Evolutionary conservation across 441 rosid species (phyloP), one percentile per base, ranked within the genome.

Genomic region (Aleurites moluccanus): DNA sequence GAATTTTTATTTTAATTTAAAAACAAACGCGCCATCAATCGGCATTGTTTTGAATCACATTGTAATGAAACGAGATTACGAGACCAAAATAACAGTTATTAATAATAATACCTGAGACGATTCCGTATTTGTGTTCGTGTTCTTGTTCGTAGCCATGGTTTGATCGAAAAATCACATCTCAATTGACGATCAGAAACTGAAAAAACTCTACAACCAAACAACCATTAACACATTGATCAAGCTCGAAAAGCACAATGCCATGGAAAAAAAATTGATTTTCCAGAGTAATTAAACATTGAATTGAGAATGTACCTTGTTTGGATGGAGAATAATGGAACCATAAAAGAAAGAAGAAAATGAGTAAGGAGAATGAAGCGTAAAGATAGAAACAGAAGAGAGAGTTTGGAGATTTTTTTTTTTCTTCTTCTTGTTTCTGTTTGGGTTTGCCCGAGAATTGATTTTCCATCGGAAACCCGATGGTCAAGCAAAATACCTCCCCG

Each of bases 381-480:
- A 33, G 47, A 38, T 40, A 44, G 64, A 20, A 53, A 40, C 65
- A 53, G 28, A n/a, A n/a, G 25, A 69, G 18, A 52, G 63, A 50
- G 45, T 47, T 28, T 1, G 2, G 45, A 69, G 49, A 21, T 0
- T 25, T 49, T 67, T 49, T 8, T 8, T 7, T 45, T 23, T n/a
- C 6, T 47, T 21, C 27, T 49, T n/a, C n/a, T n/a, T n/a, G n/a
- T 7, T 4, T 28, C 14, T n/a, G n/a, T n/a, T n/a, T n/a, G n/a
- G n/a, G n/a, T 25, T 38, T 71, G 72, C 52, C 10, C 13, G 9
- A 66, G 57, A 64, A 61, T 72, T 66, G 63, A 21, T 42, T 77
- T 63, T 64, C 78, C 78, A 81, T 79, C 84, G 78, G 85, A 82
- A 81, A 77, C 80, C 77, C 86, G 87, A 74, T 55, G 83, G 85